Percentiles rank a stretch among this genome's conserved stretches.
Evolutionary conservation across 257 asterid genomes (phyloP).

Genomic region (Striga asiatica): DNA sequence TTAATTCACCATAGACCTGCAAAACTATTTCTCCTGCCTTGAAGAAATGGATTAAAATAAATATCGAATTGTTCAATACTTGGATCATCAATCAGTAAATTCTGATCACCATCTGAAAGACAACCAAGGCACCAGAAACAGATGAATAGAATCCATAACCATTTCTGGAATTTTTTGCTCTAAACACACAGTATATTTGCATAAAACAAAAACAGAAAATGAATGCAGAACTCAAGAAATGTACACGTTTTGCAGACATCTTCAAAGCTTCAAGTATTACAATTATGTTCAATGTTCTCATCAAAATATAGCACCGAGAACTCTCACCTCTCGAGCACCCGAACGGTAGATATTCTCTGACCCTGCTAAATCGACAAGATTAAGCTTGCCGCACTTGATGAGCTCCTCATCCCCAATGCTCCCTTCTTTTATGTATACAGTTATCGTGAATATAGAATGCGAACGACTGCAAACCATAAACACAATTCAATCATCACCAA

Average conservation of each 20-base stretch:
- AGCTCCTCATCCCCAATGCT: conserved; percentile 73
- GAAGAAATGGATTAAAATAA: too few species aligned
- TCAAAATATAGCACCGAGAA: neutral
- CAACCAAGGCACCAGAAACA: neutral
- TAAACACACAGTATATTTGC: too few species aligned
- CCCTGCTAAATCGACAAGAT: conserved; percentile 89
- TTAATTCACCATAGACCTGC: too few species aligned
- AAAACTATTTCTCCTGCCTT: too few species aligned
- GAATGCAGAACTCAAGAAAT: too few species aligned
- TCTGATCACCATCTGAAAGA: neutral
- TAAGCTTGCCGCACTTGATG: conserved; percentile 79
- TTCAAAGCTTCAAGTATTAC: neutral
- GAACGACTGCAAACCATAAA: conserved; percentile 52
- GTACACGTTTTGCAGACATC: too few species aligned
- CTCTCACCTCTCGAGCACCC: conserved; percentile 73
- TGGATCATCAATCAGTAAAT: neutral
- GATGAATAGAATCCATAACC: too few species aligned
- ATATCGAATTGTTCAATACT: neutral
- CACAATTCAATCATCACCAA: neutral
- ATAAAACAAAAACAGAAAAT: too few species aligned
- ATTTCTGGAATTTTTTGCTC: too few species aligned
- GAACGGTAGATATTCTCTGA: conserved; percentile 79
- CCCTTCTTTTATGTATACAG: conserved; percentile 65
- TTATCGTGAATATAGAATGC: conserved; percentile 73
- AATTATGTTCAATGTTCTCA: neutral